These are phyloP conservation scores for Nectriaceae sp. DNA, from an alignment of 2,329 filamentous ascomycete species.

Conservation along the genomic window DNA sequence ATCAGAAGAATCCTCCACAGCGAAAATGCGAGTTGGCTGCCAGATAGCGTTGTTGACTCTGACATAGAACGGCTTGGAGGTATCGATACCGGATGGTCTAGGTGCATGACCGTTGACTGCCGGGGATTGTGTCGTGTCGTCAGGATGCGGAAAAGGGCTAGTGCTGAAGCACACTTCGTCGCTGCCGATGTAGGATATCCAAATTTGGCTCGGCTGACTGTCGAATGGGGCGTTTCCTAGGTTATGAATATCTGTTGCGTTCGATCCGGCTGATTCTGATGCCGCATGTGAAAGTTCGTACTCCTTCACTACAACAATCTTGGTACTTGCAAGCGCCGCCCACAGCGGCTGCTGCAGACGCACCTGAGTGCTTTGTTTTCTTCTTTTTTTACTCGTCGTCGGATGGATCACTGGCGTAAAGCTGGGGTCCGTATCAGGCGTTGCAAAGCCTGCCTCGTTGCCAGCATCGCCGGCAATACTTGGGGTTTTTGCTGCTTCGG, in stretches of 20 bases:
- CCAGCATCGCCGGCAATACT: conserved; percentile 34
- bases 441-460: conserved; percentile 46
- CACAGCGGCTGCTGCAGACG: conserved; percentile 89
- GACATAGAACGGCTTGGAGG: conserved; percentile 75
- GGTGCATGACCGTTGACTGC: conserved; percentile 33
- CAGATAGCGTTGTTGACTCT: conserved; percentile 77
- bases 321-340: conserved; percentile 92
- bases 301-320: conserved; percentile 93
- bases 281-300: conserved; percentile 80
- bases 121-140: conserved; percentile 26
- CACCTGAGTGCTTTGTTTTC: conserved; percentile 89
- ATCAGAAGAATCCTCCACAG: conserved; percentile 38
- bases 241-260: conserved; percentile 76
- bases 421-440: conserved; percentile 53
- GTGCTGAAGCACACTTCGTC: conserved; percentile 78
- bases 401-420: conserved; percentile 30
- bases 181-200: conserved; percentile 78
- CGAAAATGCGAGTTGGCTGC: conserved; percentile 74
- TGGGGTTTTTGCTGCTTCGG: conserved; percentile 60
- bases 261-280: conserved; percentile 71
- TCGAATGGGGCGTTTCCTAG: conserved; percentile 75
- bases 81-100: conserved; percentile 58
- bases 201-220: conserved; percentile 70
- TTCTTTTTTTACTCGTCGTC: conserved; percentile 75
- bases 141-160: conserved; percentile 59